Evolutionary conservation across 177 flowering plant species (phyloP), one percentile per base, ranked within the genome.

Genomic region (Vitis hybrid): DNA sequence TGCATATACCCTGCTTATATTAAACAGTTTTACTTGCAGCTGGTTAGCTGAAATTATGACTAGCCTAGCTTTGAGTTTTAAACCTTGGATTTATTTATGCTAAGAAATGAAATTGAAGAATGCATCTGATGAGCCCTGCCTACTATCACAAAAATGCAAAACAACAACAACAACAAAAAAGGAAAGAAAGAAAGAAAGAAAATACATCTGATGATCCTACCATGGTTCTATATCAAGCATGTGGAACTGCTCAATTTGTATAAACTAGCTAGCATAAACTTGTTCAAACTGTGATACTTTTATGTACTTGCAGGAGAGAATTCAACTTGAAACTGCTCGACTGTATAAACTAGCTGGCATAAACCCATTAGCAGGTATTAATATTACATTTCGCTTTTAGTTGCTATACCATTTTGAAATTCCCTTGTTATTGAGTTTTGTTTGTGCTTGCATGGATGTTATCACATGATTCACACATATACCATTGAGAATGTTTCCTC

Each of bases 281-380:
- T 98, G 35, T 70, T 95, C 30, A 14, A 27, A 40, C 17, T 32
- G n/a, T 8, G 40, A 1, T 48, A 12, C 6, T 48, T 69, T 4
- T 66, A 1, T 69, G 27, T 76, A 11, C 61, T 68, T 78, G 76
- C 91, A 95, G 99, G 99, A 95, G 79, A 86, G 79, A 72, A 90
- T 95, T 81, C 98, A 95, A 72, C 85, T 88, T 59, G 97, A 95
- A 83, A 91, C 97, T 48, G 98, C 97, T 59, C 90, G 97, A 24
- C 78, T 95, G 70, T 95, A 95, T 75, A 95, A 91, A 83, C 75
- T 93, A 67, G 99, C 99, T 56, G 90, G 91, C 59, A 90, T 95
- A 69, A 95, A 95, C 74, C 98, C 99, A 49, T 70, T 95, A 17
- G 98, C 99, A 82, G 99, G 99, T 92, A 74, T 5, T 56, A 17